Evolutionary conservation across 176 grass and related monocot genomes (phyloP).

Genomic region (Cymbopogon citratus): DNA sequence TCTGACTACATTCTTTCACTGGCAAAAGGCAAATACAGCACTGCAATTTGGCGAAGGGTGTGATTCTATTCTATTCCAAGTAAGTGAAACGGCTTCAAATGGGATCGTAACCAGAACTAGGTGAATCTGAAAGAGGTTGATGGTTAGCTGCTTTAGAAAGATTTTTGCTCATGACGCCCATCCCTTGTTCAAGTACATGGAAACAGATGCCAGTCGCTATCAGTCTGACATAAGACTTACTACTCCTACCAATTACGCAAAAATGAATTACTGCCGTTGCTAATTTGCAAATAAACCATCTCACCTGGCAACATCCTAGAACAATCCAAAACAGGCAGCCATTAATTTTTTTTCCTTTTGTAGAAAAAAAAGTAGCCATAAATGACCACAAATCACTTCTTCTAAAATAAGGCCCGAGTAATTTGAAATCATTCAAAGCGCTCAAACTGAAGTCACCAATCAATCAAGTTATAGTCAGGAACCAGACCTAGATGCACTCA

Average conservation of each 20-base stretch:
- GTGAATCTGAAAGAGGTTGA: background rate
- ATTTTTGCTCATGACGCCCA: background rate
- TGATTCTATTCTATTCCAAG: conserved; percentile 3
- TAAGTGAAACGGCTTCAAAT: background rate
- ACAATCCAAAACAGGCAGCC: conserved; percentile 13
- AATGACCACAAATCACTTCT: background rate
- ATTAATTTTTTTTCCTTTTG: background rate
- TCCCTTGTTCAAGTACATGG: background rate
- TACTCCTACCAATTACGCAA: background rate
- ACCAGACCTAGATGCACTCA: background rate
- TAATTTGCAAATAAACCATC: background rate
- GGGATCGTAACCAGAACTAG: background rate
- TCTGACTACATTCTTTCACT: background rate
- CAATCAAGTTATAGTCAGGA: background rate
- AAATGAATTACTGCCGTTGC: background rate
- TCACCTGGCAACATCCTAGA: conserved; percentile 14
- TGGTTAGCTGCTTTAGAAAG: background rate
- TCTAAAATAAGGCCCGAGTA: background rate
- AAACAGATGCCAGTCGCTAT: conserved; percentile 8
- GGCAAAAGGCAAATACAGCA: background rate
- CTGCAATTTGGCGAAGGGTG: background rate
- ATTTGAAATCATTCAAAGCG: background rate
- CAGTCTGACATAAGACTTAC: background rate
- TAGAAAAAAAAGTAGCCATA: background rate
- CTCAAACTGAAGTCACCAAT: background rate